Conservation (phyloP, 1,284 basidiomycete species). For the Trametes sp. region DNA sequence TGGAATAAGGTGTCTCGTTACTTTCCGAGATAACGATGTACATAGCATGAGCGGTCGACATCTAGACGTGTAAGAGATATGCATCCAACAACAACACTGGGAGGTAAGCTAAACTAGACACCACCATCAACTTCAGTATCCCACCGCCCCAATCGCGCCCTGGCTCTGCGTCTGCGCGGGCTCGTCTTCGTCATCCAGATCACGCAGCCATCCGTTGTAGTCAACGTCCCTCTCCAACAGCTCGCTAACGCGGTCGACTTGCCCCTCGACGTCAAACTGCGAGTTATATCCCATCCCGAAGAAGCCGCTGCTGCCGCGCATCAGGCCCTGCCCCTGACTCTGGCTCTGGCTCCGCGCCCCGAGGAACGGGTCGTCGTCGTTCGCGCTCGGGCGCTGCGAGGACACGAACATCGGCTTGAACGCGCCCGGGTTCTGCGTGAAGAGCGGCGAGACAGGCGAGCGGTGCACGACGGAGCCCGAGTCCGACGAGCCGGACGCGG, state of each 20-base stretch:
- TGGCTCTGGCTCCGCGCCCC: slow-evolving; percentile 19
- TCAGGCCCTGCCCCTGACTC: slow-evolving; percentile 26
- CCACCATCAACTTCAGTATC: not conserved
- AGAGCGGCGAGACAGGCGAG: slow-evolving; percentile 49
- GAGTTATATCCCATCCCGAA: slow-evolving; percentile 51
- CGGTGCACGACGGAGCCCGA: slow-evolving; percentile 36
- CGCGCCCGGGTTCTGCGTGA: slow-evolving; percentile 45
- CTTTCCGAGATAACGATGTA: not conserved
- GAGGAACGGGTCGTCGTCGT: slow-evolving; percentile 25
- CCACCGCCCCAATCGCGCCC: slow-evolving; percentile 9
- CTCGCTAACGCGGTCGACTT: slow-evolving; percentile 50
- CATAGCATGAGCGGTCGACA: not conserved
- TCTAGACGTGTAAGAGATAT: not conserved
- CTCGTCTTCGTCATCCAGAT: slow-evolving; percentile 41
- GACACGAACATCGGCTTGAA: slow-evolving; percentile 52
- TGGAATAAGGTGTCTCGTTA: no score
- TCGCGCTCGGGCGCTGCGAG: slow-evolving; percentile 42
- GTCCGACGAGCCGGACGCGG: slow-evolving; percentile 47
- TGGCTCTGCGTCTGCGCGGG: slow-evolving; percentile 17
- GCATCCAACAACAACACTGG: not conserved
- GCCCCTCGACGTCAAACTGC: slow-evolving; percentile 56
- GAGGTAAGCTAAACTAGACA: not conserved
- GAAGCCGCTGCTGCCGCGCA: slow-evolving; percentile 37
- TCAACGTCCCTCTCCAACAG: slow-evolving; percentile 55
- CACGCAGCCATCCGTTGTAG: slow-evolving; percentile 53